Conservation (phyloP, 1,284 basidiomycete species). For the Grifola frondosa region DNA sequence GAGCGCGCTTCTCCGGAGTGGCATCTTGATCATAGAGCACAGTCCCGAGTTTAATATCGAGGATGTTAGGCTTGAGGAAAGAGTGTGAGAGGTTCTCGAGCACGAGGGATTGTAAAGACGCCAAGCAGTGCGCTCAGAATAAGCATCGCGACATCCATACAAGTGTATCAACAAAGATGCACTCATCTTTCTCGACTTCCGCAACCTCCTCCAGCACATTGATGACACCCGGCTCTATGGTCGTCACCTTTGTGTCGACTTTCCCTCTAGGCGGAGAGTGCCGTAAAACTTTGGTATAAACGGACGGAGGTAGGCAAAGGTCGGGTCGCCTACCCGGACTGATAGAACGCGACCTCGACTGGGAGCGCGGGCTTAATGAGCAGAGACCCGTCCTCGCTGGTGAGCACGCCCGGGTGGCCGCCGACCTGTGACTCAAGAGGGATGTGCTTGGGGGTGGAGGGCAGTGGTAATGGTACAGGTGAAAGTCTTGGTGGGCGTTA, state of each 20-base stretch:
- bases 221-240: conserved; percentile 19
- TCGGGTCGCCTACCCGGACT: conserved; percentile 43
- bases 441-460: conserved; percentile 1
- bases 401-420: conserved; percentile 80
- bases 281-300: conserved; percentile 79
- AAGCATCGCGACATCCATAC: not conserved
- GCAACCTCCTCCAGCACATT: conserved; percentile 29
- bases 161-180: not conserved
- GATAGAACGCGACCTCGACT: conserved; percentile 82
- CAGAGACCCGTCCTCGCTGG: conserved; percentile 73
- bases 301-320: conserved; percentile 45
- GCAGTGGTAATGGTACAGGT: conserved; percentile 15
- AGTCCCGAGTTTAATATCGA: conserved; percentile 93
- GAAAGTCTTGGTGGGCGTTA: conserved; percentile 7
- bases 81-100: conserved; percentile 79
- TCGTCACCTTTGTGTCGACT: conserved; percentile 34
- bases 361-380: conserved; percentile 83
- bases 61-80: conserved; percentile 80
- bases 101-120: conserved; percentile 66
- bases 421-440: conserved; percentile 74
- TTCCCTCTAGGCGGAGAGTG: conserved; percentile 69
- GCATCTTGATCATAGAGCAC: conserved; percentile 76
- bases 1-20: conserved; percentile 70
- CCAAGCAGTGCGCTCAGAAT: conserved; percentile 5
- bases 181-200: conserved; percentile 51